Percentiles rank a stretch among this genome's conserved stretches.
Evolutionary conservation across 306 rosid species (phyloP).

Genomic region (Cucurbita moschata): DNA sequence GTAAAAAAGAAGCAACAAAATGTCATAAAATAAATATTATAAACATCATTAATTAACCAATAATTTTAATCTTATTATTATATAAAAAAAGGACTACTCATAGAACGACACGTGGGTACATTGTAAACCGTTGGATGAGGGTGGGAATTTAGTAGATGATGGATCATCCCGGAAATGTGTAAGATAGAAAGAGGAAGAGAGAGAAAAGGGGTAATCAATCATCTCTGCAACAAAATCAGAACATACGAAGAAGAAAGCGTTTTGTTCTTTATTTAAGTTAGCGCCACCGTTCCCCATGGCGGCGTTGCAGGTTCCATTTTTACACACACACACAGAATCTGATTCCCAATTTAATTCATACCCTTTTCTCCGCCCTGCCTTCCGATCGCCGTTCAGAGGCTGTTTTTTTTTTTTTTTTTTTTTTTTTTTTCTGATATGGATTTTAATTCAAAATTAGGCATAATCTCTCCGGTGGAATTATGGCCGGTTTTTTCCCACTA

Average conservation of each 20-base stretch:
- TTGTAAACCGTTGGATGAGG: not conserved
- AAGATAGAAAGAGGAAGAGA: not conserved
- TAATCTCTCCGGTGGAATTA: not conserved
- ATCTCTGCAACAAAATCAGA: slow-evolving; percentile 7
- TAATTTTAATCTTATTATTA: too few species aligned
- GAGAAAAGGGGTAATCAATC: not conserved
- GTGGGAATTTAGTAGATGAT: not conserved
- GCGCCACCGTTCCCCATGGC: not conserved
- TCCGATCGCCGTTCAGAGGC: not conserved
- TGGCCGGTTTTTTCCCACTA: slow-evolving; percentile 58
- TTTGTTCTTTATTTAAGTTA: not conserved
- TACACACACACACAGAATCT: not conserved
- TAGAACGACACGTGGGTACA: not conserved
- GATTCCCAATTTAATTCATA: not conserved
- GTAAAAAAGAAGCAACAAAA: too few species aligned
- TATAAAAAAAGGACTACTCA: not conserved
- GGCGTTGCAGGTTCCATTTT: slow-evolving; percentile 5
- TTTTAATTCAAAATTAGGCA: slow-evolving; percentile 27
- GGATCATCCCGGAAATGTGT: not conserved
- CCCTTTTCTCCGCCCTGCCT: not conserved
- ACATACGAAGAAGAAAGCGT: not conserved
- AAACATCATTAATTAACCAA: too few species aligned
- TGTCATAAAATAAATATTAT: too few species aligned
- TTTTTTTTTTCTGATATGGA: slow-evolving; percentile 36
- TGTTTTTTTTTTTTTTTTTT: not conserved